These are phyloP conservation scores for Pythium coloratum DNA, from an alignment of 352 stramenopile genomes.

Conservation along the genomic window DNA sequence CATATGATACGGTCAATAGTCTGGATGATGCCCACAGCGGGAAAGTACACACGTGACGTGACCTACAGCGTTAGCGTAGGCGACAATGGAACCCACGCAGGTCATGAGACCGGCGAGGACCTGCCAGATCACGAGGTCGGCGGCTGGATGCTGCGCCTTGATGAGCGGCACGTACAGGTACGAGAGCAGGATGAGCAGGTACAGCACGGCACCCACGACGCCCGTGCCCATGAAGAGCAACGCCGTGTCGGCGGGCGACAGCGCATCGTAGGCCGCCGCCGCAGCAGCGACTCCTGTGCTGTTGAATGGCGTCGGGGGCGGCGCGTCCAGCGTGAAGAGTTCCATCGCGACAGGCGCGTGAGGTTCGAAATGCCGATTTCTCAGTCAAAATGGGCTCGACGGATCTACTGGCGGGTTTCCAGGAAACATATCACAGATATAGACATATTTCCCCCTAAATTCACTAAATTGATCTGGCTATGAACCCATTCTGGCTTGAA, in stretches of 20 bases:
- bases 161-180: conserved; percentile 76
- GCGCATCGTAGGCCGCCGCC: conserved; percentile 46
- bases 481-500: conserved; percentile 15
- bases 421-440: conserved; percentile 12
- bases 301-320: background rate
- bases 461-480: background rate
- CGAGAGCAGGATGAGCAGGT: conserved; percentile 68
- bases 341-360: conserved; percentile 1
- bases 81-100: conserved; percentile 54
- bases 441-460: background rate
- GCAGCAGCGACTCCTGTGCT: background rate
- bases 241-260: conserved; percentile 47
- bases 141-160: conserved; percentile 76
- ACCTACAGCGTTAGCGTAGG: conserved; percentile 52
- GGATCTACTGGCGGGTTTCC: background rate
- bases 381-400: background rate
- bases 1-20: no score
- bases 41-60: background rate
- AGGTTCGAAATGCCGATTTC: no score
- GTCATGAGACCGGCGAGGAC: conserved; percentile 63
- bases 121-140: conserved; percentile 79
- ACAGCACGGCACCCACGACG: conserved; percentile 51
- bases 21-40: no score
- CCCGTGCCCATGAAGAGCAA: conserved; percentile 64
- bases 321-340: conserved; percentile 15